phyloP scores from a whole-genome alignment of 2,329 filamentous ascomycete genomes.

The Calonectria leucothoes region DNA sequence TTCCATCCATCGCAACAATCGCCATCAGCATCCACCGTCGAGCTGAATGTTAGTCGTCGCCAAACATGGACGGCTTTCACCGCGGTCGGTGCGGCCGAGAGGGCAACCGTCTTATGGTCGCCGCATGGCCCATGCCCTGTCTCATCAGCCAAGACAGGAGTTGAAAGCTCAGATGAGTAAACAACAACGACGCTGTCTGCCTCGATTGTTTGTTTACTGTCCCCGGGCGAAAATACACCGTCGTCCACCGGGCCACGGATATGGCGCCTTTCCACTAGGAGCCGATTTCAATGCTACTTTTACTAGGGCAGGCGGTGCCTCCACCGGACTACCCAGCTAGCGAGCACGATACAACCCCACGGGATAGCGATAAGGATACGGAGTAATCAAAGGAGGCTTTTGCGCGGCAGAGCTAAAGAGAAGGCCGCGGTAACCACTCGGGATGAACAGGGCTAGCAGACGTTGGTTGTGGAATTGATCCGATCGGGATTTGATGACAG shows the following conservation, averaged over 20 bases:
- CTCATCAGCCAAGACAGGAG: constrained; percentile 31
- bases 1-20: constrained; percentile 32
- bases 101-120: constrained; percentile 30
- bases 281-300: constrained; percentile 23
- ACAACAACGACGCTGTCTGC: constrained; percentile 19
- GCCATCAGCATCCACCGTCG: constrained; percentile 4
- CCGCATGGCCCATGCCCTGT: constrained; percentile 36
- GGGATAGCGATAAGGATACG: constrained; percentile 21
- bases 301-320: constrained; percentile 17
- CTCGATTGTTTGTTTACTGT: constrained; percentile 41
- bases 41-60: not conserved
- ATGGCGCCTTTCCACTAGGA: constrained; percentile 16
- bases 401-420: constrained; percentile 6
- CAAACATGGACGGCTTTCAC: constrained; percentile 16
- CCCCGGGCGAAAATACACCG: constrained; percentile 18
- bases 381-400: not conserved
- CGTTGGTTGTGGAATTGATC: not conserved
- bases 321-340: constrained; percentile 19
- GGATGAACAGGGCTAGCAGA: not conserved
- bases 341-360: constrained; percentile 13
- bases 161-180: constrained; percentile 20
- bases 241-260: constrained; percentile 27
- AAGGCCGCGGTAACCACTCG: constrained; percentile 6
- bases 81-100: constrained; percentile 24
- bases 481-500: constrained; percentile 3